Percentiles rank a stretch among this genome's conserved stretches.
Evolutionary conservation across 2,329 filamentous ascomycete genomes (phyloP).

Genomic region (Aspergillus ustus): DNA sequence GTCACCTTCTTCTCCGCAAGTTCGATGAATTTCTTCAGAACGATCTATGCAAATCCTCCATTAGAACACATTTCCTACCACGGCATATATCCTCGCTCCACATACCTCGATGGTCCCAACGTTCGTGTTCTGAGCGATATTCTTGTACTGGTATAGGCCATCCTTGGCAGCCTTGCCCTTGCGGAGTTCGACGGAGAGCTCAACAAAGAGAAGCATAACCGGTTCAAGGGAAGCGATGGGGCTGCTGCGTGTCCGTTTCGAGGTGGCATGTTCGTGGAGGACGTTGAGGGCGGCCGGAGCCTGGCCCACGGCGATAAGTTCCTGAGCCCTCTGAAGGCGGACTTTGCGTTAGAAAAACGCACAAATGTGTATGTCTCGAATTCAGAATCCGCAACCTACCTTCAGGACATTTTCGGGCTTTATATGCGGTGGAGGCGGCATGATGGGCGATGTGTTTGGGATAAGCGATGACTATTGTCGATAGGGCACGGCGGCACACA

Average conservation of each 20-base stretch:
- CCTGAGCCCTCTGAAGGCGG: constrained; percentile 75
- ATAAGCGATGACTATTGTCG: constrained; percentile 21
- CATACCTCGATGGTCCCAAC: constrained; percentile 92
- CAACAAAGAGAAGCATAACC: constrained; percentile 96
- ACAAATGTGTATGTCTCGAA: constrained; percentile 3
- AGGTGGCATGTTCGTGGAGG: constrained; percentile 98
- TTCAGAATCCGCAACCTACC: constrained; percentile 45
- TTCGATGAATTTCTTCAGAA: constrained; percentile 97
- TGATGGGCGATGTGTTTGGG: constrained; percentile 53
- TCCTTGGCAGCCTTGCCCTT: constrained; percentile 99
- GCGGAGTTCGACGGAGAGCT: constrained; percentile 94
- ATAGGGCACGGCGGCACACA: constrained; percentile 22
- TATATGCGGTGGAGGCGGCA: constrained; percentile 96
- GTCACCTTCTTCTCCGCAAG: constrained; percentile 95
- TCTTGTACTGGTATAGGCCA: constrained; percentile 99
- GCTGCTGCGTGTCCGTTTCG: constrained; percentile 95
- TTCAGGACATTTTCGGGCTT: constrained; percentile 99
- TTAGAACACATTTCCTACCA: constrained; percentile 15
- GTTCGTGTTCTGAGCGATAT: constrained; percentile 98
- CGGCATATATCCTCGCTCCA: not conserved
- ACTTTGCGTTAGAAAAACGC: constrained; percentile 23
- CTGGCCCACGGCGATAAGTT: constrained; percentile 98
- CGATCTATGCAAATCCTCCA: constrained; percentile 60
- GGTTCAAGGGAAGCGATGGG: constrained; percentile 96
- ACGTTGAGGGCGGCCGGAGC: constrained; percentile 87